Base-by-base conservation (phyloP, 2,329 filamentous ascomycete genomes). In the Monosporascus sp. region DNA sequence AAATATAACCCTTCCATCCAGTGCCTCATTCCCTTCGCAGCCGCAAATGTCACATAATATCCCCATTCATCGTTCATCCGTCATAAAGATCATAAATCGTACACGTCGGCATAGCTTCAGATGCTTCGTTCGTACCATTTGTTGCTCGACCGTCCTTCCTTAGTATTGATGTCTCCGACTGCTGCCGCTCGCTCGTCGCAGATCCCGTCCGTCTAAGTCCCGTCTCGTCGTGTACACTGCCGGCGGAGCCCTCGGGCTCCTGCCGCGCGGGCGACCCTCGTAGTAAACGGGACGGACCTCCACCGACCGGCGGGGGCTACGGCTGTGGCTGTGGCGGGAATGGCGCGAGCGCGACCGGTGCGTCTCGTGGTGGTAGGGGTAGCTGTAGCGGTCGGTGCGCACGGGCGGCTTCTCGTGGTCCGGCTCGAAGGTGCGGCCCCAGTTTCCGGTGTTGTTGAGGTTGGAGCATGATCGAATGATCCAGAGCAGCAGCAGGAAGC, bases 401-500 rank as follows among this genome's bases (percentile, higher is more conserved):
- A 55, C 53, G 27, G 55, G 51, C 31, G 56, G 54, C 52, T 65
- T 64, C 54, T 67, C 64, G 22, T 58, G 48, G 14, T 59, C 57
- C 8, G 61, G 58, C 50, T 64, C 65, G 37, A 60, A 67, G 2
- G 58, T 63, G 14, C 45, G 39, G 27, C 65, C 65, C 65, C 65
- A 67, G 15, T 24, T n/a, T 1, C 48, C 52, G 0, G 63, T 60
- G 15, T 52, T 45, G 8, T 72, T 71, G 38, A 74, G 59, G 58
- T 75, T 74, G 49, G 65, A 58, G 61, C 74, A 78, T 2, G 74
- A 76, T 6, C 71, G 69, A 57, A 79, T 51, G 55, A 80, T 63
- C 77, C 77, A 79, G 37, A 73, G 54, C 3, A 80, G 53, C 0
- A 79, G 65, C 14, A 79, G 64, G 41, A 75, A 59, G n/a, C 75